Base-by-base conservation (phyloP, 2,329 filamentous ascomycete species). In the Aspergillus ibericus region DNA sequence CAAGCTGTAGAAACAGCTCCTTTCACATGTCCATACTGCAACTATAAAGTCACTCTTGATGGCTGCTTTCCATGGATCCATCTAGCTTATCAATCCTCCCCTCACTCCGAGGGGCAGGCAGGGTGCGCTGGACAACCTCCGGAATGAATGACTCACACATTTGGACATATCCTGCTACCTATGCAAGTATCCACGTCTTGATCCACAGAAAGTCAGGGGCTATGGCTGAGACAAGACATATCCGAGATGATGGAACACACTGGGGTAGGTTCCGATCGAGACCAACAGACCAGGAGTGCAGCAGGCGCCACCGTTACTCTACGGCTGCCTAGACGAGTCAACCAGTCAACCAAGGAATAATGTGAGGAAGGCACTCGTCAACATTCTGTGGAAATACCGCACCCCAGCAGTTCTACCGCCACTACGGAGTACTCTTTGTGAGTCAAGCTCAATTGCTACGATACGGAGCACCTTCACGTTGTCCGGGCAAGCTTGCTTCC, bases 281-380 rank as follows among this genome's bases (percentile, higher is more conserved):
- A 56, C 49, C 46, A 52, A 46, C 47, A 58, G 35, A 54, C 58
- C 47, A 58, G 58, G 58, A 52, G 54, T 58, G 56, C 55, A 32
- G 51, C 59, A 53, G 59, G 51, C 59, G 56, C 56, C 59, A 59
- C 32, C 46, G 58, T 64, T 63, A 61, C 64, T 40, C 59, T 42
- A 58, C 44, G 47, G 50, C 12, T 50, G 35, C 53, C 56, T 58
- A 48, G 50, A 53, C 51, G 51, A 53, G 51, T 53, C 51, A 53
- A 34, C 36, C 51, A 40, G 51, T 42, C 38, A 25, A 53, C 25
- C 36, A 18, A 53, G 36, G 16, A 42, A 20, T 13, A 22, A 22
- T 32, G 42, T 29, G 22, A 29, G 22, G 22, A 48, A 48, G 25
- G 44, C 32, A 32, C 44, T 48, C 15, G n/a, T 48, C 44, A 48